Percentiles rank a stretch among this genome's conserved stretches.
phyloP scores from a whole-genome alignment of 306 rosid genomes.

The Citrullus colocynthis region DNA sequence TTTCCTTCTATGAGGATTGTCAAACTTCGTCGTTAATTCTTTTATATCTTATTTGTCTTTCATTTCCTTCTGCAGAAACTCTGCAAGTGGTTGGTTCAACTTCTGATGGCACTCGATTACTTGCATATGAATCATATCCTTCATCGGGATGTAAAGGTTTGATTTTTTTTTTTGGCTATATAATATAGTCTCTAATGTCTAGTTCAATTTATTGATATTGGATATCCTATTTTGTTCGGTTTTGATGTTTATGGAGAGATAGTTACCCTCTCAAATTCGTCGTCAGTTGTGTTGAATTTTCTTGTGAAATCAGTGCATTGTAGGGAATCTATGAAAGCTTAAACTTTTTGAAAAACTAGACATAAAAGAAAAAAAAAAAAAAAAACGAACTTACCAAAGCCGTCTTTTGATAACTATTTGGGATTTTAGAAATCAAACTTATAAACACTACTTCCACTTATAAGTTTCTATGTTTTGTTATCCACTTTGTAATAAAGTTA shows the following conservation, averaged over 20 bases:
- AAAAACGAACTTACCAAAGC: background rate
- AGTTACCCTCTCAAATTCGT: too few relatives aligned
- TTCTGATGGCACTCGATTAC: slow-evolving; percentile 96
- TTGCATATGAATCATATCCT: slow-evolving; percentile 93
- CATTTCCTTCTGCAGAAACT: slow-evolving; percentile 45
- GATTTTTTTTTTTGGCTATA: slow-evolving; percentile 3
- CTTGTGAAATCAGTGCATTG: too few relatives aligned
- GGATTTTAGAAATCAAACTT: too few relatives aligned
- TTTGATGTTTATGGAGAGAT: too few relatives aligned
- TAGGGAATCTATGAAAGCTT: background rate
- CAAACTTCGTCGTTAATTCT: background rate
- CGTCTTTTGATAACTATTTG: too few relatives aligned
- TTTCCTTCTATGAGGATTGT: background rate
- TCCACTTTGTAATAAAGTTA: too few relatives aligned
- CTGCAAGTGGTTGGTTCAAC: slow-evolving; percentile 98
- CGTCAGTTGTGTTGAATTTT: too few relatives aligned
- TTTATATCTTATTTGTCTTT: slow-evolving; percentile 1
- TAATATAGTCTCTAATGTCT: background rate
- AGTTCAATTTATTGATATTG: background rate
- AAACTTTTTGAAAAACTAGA: background rate
- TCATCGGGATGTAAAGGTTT: slow-evolving; percentile 97
- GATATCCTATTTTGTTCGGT: too few relatives aligned
- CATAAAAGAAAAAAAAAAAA: background rate
- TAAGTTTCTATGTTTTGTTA: too few relatives aligned
- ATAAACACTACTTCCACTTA: too few relatives aligned